Conservation (phyloP, 306 rosid genomes). For the Cicer chorassanicum region DNA sequence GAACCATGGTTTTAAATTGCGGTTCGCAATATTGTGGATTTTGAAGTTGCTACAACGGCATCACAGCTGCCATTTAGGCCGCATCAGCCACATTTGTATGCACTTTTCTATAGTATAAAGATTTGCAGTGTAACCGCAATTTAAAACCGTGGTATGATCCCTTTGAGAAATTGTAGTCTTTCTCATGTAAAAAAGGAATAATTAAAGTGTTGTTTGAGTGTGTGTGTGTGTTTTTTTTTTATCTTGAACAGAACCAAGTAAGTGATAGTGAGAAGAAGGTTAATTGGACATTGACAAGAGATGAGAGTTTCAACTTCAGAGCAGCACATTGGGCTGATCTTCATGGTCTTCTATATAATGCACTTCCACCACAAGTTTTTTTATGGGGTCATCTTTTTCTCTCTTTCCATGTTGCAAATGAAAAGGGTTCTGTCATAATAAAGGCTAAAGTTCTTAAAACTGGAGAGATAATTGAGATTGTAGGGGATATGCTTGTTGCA, state of each 20-base stretch:
- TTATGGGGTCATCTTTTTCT: slow-evolving; percentile 77
- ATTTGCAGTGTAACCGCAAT: too few relatives aligned
- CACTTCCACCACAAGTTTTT: slow-evolving; percentile 62
- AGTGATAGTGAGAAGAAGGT: slow-evolving; percentile 64
- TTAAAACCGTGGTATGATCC: too few relatives aligned
- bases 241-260: slow-evolving; percentile 62
- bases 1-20: not conserved
- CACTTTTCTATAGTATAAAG: too few relatives aligned
- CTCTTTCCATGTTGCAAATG: slow-evolving; percentile 58
- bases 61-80: too few relatives aligned
- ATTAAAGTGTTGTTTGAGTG: not conserved
- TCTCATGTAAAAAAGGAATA: not conserved
- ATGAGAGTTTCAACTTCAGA: slow-evolving; percentile 70
- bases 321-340: slow-evolving; percentile 91
- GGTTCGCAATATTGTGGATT: too few relatives aligned
- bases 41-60: too few relatives aligned
- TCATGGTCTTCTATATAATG: slow-evolving; percentile 69
- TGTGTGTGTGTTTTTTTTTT: not conserved
- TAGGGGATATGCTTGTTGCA: slow-evolving; percentile 77
- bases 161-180: slow-evolving; percentile 9
- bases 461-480: slow-evolving; percentile 60
- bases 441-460: slow-evolving; percentile 59
- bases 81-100: too few relatives aligned
- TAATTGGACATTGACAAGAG: slow-evolving; percentile 62
- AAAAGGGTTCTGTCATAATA: slow-evolving; percentile 56